Base-by-base conservation (phyloP, 2,329 filamentous ascomycete species). In the Macrophomina pseudophaseolina region DNA sequence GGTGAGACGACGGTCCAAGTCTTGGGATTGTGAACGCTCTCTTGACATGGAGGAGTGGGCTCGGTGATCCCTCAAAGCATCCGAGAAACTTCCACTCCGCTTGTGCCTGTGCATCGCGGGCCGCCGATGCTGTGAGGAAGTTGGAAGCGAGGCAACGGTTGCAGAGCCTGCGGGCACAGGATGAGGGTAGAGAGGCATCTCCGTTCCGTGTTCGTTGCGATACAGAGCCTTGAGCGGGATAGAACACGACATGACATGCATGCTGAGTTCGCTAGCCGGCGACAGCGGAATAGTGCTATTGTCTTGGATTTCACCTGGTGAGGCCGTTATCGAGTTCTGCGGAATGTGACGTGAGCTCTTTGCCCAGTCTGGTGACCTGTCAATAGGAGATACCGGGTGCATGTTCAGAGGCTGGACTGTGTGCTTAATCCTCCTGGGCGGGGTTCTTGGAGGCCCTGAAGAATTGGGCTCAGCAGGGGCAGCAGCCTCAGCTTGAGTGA, bases 71-170 rank as follows among this genome's bases (percentile, higher is more conserved):
- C 93, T 84, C 62, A 94, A 78, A 1, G 94, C 94, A 79, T 97
- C 92, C 0, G 91, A 92, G 72, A 95, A 90, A 75, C 94, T 97
- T 59, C 90, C 93, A 74, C 92, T 97, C 28, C 93, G 89, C 77
- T 93, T 94, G 78, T 97, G 93, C 2, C 82, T 77, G 38, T 62
- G 58, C 12, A 69, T 86, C 84, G 8, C 35, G 11, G 46, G 60
- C 3, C 49, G 46, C 6, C 60, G 33, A 18, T 44, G 9, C 80
- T 78, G 16, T 72, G 73, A 40, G 60, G 68, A 14, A n/a, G 23
- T n/a, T 48, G 63, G 60, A 12, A 44, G 42, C 6, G 58, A 62
- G 5, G 42, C 32, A 11, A 35, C n/a, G 32, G 58, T 49, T 6
- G 58, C 9, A 5, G 58, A 62, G 30, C 58, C 58, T 40, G 32